Conservation (phyloP, 108 stramenopile genomes). For the Bacterosira constricta region DNA sequence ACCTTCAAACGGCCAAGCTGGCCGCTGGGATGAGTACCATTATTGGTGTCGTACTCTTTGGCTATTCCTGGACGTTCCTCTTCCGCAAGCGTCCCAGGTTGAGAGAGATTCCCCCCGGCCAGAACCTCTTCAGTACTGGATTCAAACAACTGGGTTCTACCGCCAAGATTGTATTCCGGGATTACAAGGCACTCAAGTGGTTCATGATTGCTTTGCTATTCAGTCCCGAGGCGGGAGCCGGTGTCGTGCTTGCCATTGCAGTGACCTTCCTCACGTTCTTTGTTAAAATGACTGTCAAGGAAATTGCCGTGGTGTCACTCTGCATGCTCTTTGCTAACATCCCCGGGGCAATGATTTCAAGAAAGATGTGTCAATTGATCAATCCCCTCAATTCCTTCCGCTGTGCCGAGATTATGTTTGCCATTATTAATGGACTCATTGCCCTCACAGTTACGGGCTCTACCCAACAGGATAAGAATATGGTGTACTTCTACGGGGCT, state of each 20-base stretch:
- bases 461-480: constrained; percentile 19
- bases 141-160: constrained; percentile 35
- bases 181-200: constrained; percentile 48
- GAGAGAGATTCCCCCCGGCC: constrained; percentile 32
- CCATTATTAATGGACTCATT: constrained; percentile 23
- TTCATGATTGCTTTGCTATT: constrained; percentile 54
- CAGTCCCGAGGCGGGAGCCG: constrained; percentile 53
- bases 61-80: constrained; percentile 50
- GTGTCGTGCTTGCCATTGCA: constrained; percentile 52
- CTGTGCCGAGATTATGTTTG: constrained; percentile 33
- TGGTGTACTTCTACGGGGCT: constrained; percentile 30
- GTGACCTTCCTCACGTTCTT: constrained; percentile 58
- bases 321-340: constrained; percentile 48
- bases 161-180: constrained; percentile 22
- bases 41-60: constrained; percentile 24
- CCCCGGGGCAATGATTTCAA: constrained; percentile 54
- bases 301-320: constrained; percentile 48
- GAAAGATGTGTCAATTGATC: constrained; percentile 40
- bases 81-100: constrained; percentile 51
- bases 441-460: constrained; percentile 45
- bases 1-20: constrained; percentile 32
- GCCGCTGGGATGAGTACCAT: constrained; percentile 19
- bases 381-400: constrained; percentile 55
- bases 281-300: constrained; percentile 38
- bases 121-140: constrained; percentile 41